A percentile compares a stretch with the other conserved stretches of the same genome.
Evolutionary conservation across 1,284 basidiomycete species (phyloP).

Genomic region (Phaffia rhodozyma): DNA sequence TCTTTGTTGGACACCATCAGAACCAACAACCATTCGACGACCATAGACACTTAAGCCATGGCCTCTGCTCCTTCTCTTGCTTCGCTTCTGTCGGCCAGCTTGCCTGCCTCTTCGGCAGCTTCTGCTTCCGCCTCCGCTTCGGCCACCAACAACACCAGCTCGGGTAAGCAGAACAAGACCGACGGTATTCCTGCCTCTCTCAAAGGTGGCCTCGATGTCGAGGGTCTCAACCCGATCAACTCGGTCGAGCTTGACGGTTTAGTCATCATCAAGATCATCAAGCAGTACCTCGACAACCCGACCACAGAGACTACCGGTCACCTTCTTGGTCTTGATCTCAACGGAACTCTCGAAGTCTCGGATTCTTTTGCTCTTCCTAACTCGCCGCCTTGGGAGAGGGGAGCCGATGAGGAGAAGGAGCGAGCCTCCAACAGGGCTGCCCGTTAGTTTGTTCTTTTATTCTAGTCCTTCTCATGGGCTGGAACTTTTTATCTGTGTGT

Average conservation of each 20-base stretch:
- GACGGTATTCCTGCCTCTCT: conserved; percentile 77
- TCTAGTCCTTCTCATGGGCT: conserved; percentile 10
- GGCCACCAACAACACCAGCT: conserved; percentile 49
- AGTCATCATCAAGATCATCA: conserved; percentile 85
- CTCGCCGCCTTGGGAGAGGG: conserved; percentile 12
- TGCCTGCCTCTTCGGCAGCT: conserved; percentile 47
- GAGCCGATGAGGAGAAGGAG: conserved; percentile 59
- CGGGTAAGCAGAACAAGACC: conserved; percentile 38
- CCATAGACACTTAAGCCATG: too few species aligned
- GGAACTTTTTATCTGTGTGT: not conserved
- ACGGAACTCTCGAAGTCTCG: conserved; percentile 79
- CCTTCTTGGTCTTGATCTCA: conserved; percentile 79
- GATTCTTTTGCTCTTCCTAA: conserved; percentile 75
- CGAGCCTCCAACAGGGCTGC: conserved; percentile 48
- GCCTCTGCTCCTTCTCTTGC: too few species aligned
- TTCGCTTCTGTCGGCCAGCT: not conserved
- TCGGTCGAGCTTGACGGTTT: conserved; percentile 70
- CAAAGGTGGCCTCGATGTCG: conserved; percentile 79
- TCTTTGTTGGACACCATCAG: too few species aligned
- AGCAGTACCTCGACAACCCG: conserved; percentile 44
- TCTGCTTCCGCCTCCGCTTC: conserved; percentile 32
- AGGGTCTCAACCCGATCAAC: conserved; percentile 67
- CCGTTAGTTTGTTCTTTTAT: conserved; percentile 12
- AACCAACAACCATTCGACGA: too few species aligned
- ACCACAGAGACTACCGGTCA: conserved; percentile 64